These are phyloP conservation scores for Aspergillus incahuasiensis DNA, from an alignment of 495 filamentous ascomycete species.

Conservation along the genomic window DNA sequence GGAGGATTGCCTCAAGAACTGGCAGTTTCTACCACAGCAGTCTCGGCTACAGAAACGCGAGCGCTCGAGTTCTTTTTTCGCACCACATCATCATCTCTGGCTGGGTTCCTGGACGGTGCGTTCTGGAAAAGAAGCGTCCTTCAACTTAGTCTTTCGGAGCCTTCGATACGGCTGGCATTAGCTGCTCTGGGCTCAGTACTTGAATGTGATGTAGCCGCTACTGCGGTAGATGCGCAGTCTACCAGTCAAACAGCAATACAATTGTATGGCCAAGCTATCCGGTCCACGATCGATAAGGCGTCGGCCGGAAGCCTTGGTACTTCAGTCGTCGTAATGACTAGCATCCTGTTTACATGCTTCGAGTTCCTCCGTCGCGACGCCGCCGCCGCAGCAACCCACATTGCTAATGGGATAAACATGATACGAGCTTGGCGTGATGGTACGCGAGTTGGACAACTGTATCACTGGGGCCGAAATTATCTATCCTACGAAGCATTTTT, in stretches of 20 bases:
- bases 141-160: constrained; percentile 54
- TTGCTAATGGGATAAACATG: constrained; percentile 18
- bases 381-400: constrained; percentile 11
- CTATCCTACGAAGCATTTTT: constrained; percentile 13
- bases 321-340: constrained; percentile 12
- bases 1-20: background rate
- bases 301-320: background rate
- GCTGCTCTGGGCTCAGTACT: constrained; percentile 59
- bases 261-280: constrained; percentile 14
- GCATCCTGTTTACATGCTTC: constrained; percentile 20
- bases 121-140: constrained; percentile 55
- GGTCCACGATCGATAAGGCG: constrained; percentile 14
- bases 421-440: constrained; percentile 12
- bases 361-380: constrained; percentile 20
- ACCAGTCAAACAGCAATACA: background rate
- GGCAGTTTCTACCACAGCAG: constrained; percentile 6
- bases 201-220: constrained; percentile 27
- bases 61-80: constrained; percentile 18
- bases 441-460: background rate
- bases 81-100: constrained; percentile 45
- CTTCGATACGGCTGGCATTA: constrained; percentile 58
- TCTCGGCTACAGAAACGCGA: constrained; percentile 9
- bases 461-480: background rate
- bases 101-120: constrained; percentile 55
- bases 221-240: background rate